Evolutionary conservation across 768 basidiomycete species (phyloP), one percentile per base, ranked within the genome.

Genomic region (Leucocoprinus birnbaumii): DNA sequence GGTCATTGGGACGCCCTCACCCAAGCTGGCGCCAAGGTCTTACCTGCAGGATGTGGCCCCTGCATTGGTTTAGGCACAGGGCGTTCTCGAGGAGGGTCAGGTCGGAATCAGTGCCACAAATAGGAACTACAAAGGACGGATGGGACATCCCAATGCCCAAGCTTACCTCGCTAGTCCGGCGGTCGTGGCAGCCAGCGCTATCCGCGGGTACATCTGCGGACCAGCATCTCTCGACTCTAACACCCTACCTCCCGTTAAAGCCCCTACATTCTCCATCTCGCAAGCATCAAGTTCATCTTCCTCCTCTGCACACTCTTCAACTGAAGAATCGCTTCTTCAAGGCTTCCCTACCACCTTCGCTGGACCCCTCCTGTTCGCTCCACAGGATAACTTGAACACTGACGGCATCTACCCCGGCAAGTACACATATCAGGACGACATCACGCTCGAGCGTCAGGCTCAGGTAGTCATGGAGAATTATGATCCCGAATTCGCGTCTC

Each of bases 401-500:
- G 97, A 99, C 65, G 97, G 91, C 1, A 93, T 99, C 64, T 99
- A 99, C 73, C 97, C 97, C 0, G 96, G 96, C 18, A 98, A 97
- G 71, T 98, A 97, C 71, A 99, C 96, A 5, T 99, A 99, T 71
- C 94, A 97, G 71, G 97, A 99, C 68, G 97, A 98, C 65, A 97
- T 99, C 68, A 98, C 96, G 1, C 92, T 94, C 34, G 88, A 86
- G 58, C 83, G 86, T 25, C 97, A 98, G 69, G 95, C 94, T 2
- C 84, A 97, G 63, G 89, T 98, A 19, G 96, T 98, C 38, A 98
- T 98, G 95, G 96, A 99, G 74, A 99, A 98, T 75, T 98, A 99
- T 70, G 96, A 99, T 64, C 87, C 92, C 0, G 71, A 78, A 0
- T 98, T 98, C 68, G 90, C 96, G 11, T 50, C 74, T 1, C 81